Evolutionary conservation across 2,329 filamentous ascomycete species (phyloP).

Genomic region (Didymellaceae sp.): DNA sequence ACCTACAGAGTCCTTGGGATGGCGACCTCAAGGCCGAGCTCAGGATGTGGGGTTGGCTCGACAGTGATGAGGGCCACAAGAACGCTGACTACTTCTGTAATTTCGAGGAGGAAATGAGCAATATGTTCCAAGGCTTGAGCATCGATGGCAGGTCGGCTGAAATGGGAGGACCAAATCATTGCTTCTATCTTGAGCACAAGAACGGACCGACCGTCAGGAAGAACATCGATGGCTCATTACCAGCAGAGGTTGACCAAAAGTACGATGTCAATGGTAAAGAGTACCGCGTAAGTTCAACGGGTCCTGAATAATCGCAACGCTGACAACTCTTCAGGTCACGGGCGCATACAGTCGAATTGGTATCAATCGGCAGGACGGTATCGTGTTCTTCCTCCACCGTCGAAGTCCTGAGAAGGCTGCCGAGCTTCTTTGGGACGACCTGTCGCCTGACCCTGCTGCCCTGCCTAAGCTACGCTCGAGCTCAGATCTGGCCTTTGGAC

Average conservation of each 20-base stretch:
- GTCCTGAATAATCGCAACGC: too few relatives aligned
- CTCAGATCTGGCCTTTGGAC: slow-evolving; percentile 17
- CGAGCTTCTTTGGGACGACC: neutral
- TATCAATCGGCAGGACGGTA: slow-evolving; percentile 14
- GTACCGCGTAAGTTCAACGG: slow-evolving; percentile 5
- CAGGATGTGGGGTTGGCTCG: slow-evolving; percentile 13
- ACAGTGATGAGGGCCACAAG: neutral
- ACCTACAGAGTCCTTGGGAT: slow-evolving; percentile 12
- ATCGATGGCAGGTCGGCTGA: slow-evolving; percentile 4
- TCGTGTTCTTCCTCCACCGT: slow-evolving; percentile 18
- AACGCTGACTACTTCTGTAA: slow-evolving; percentile 5
- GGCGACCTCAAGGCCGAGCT: slow-evolving; percentile 14
- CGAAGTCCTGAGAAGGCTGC: slow-evolving; percentile 1
- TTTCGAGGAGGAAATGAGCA: neutral
- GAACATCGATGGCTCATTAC: neutral
- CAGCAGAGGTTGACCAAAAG: slow-evolving; percentile 5
- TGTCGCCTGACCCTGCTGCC: neutral
- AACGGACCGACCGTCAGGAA: neutral
- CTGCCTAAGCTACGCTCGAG: slow-evolving; percentile 12
- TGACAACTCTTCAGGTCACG: slow-evolving; percentile 5
- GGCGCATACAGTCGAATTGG: slow-evolving; percentile 2
- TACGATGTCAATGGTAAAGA: slow-evolving; percentile 9
- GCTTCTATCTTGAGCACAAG: slow-evolving; percentile 11
- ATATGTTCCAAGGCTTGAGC: slow-evolving; percentile 1
- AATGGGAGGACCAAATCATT: slow-evolving; percentile 16